A percentile compares a stretch with the other conserved stretches of the same genome.
Evolutionary conservation across 2,329 filamentous ascomycete species (phyloP).

Genomic region (Fusarium sp.): DNA sequence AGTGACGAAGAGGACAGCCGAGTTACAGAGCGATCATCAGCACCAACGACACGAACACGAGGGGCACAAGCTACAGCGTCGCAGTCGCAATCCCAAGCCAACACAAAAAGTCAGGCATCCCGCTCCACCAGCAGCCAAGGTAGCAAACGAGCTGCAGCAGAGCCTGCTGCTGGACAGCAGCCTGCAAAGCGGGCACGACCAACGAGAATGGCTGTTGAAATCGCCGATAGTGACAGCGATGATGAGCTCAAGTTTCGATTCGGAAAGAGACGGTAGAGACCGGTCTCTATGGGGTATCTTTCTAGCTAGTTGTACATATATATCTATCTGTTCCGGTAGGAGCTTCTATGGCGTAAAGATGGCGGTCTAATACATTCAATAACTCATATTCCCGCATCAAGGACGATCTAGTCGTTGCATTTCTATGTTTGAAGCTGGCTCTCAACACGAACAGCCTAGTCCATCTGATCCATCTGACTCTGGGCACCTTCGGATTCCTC

Average conservation of each 20-base stretch:
- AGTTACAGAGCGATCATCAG: conserved; percentile 4
- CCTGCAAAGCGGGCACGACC: conserved; percentile 50
- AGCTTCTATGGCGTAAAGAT: conserved; percentile 27
- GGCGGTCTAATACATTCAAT: conserved; percentile 15
- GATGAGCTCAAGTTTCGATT: conserved; percentile 68
- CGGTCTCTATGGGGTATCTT: conserved; percentile 48
- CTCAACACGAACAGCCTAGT: conserved; percentile 52
- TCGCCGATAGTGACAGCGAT: conserved; percentile 60
- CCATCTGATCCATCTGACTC: conserved; percentile 69
- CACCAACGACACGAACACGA: conserved; percentile 39
- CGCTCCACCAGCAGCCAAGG: conserved; percentile 43
- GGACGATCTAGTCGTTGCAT: background rate
- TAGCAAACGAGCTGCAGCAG: conserved; percentile 51
- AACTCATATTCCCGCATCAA: background rate
- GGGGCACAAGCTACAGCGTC: conserved; percentile 38
- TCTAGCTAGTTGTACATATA: conserved; percentile 44
- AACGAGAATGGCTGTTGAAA: conserved; percentile 50
- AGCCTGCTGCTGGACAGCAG: conserved; percentile 44
- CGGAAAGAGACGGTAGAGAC: conserved; percentile 58
- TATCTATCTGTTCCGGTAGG: conserved; percentile 31
- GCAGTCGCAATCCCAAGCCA: conserved; percentile 48
- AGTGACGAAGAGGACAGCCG: conserved; percentile 49
- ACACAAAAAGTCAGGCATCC: conserved; percentile 46
- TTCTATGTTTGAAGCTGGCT: background rate
- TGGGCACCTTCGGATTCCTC: conserved; percentile 61